phyloP scores from a whole-genome alignment of 306 rosid genomes.

The Chamaecrista fasciculata region DNA sequence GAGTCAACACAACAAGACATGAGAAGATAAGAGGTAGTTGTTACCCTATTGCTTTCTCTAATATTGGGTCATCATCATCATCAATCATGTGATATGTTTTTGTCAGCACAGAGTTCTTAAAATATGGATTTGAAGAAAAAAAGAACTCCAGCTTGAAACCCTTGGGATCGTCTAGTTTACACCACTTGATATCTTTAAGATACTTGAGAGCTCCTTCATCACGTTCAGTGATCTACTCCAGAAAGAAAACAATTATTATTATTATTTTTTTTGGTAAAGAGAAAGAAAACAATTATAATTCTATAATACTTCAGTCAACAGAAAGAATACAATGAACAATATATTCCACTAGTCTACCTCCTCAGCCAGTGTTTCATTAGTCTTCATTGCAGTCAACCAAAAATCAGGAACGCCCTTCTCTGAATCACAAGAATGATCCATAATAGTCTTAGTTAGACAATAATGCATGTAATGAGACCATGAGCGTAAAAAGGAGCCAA shows the following conservation, averaged over 20 bases:
- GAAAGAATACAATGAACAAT: slow-evolving; percentile 1
- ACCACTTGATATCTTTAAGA: slow-evolving; percentile 52
- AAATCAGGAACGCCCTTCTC: slow-evolving; percentile 57
- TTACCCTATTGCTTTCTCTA: slow-evolving; percentile 53
- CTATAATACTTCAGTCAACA: slow-evolving; percentile 17
- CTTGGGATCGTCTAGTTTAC: slow-evolving; percentile 38
- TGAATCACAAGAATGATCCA: slow-evolving; percentile 28
- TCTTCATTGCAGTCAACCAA: slow-evolving; percentile 56
- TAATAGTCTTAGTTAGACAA: slow-evolving; percentile 25
- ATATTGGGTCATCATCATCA: slow-evolving; percentile 42
- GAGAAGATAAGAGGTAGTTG: slow-evolving; percentile 12
- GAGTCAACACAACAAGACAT: slow-evolving; percentile 7
- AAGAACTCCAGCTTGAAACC: slow-evolving; percentile 54
- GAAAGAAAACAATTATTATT: too few relatives aligned
- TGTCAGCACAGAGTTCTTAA: slow-evolving; percentile 39
- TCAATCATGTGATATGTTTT: slow-evolving; percentile 54
- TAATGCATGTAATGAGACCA: slow-evolving; percentile 16
- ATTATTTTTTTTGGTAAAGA: too few relatives aligned
- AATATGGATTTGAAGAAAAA: slow-evolving; percentile 48
- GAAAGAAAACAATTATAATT: not conserved
- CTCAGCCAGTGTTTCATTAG: slow-evolving; percentile 40
- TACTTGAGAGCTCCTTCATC: slow-evolving; percentile 56
- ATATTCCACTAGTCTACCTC: slow-evolving; percentile 41
- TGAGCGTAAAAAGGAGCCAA: slow-evolving; percentile 10
- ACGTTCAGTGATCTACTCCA: slow-evolving; percentile 46